These are phyloP conservation scores for Thelephora ganbajun DNA, from an alignment of 768 basidiomycete species.

Conservation along the genomic window DNA sequence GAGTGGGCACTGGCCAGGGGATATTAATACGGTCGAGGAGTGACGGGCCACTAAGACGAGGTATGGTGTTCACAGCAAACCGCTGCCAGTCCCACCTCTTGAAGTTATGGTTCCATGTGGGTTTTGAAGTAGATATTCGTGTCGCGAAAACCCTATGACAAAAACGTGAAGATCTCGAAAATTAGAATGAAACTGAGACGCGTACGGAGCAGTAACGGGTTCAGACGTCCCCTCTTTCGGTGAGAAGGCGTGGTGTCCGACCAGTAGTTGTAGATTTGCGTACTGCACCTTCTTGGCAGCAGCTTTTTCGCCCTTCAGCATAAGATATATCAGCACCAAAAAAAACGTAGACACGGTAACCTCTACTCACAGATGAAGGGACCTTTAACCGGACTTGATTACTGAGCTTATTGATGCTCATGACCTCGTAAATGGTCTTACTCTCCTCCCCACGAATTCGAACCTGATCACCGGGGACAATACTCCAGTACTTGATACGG, in stretches of 20 bases:
- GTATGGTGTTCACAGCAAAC: conserved; percentile 50
- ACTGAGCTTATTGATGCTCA: conserved; percentile 57
- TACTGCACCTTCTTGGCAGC: conserved; percentile 40
- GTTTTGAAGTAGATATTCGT: conserved; percentile 47
- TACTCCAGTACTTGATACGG: conserved; percentile 77
- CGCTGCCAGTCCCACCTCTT: conserved; percentile 62
- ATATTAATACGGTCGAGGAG: conserved; percentile 28
- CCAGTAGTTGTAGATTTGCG: conserved; percentile 65
- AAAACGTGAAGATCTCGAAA: background rate
- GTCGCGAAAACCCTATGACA: conserved; percentile 58
- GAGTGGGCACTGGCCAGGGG: conserved; percentile 49
- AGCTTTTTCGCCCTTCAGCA: background rate
- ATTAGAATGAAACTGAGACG: background rate
- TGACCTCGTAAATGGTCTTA: conserved; percentile 50
- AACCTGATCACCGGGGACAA: conserved; percentile 74
- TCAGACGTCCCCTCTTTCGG: conserved; percentile 16
- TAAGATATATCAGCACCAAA: background rate
- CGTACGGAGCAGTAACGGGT: conserved; percentile 16
- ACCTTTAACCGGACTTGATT: conserved; percentile 51
- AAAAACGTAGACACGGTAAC: conserved; percentile 15
- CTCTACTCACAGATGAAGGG: conserved; percentile 24
- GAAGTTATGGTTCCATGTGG: conserved; percentile 41
- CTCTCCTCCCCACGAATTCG: conserved; percentile 52
- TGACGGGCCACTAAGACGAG: conserved; percentile 29
- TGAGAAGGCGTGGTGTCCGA: conserved; percentile 53